phyloP scores from a whole-genome alignment of 2,329 filamentous ascomycete species.

The Stagonosporopsis vannaccii region DNA sequence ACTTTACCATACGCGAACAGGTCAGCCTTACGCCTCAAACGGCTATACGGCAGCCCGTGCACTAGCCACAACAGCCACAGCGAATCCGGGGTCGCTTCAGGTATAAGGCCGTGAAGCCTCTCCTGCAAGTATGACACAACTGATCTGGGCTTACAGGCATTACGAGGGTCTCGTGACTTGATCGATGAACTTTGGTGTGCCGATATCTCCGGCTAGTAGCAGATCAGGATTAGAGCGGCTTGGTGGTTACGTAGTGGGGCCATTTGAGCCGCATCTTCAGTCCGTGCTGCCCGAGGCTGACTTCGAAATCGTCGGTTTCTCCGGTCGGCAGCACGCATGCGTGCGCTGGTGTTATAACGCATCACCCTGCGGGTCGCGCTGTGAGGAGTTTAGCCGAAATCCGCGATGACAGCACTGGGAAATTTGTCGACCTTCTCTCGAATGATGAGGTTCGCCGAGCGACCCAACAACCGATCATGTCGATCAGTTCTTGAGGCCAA shows the following conservation, averaged over 20 bases:
- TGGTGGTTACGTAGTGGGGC: conserved; percentile 18
- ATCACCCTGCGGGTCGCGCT: neutral
- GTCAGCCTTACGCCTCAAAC: conserved; percentile 34
- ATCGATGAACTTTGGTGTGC: conserved; percentile 5
- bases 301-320: neutral
- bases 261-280: conserved; percentile 22
- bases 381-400: neutral
- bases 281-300: conserved; percentile 12
- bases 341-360: neutral
- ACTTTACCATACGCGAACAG: conserved; percentile 15
- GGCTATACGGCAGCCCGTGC: conserved; percentile 32
- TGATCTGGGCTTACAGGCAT: conserved; percentile 20
- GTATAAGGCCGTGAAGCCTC: conserved; percentile 20
- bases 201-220: conserved; percentile 23
- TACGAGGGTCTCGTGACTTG: conserved; percentile 24
- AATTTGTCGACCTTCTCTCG: neutral
- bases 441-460: neutral
- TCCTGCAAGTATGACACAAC: conserved; percentile 33
- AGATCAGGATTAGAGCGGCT: conserved; percentile 7
- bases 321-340: conserved; percentile 11
- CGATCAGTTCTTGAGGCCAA: neutral
- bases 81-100: conserved; percentile 27
- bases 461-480: neutral
- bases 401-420: neutral
- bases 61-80: conserved; percentile 38